phyloP scores from a whole-genome alignment of 2,329 filamentous ascomycete species.

The Apiospora kogelbergensis region DNA sequence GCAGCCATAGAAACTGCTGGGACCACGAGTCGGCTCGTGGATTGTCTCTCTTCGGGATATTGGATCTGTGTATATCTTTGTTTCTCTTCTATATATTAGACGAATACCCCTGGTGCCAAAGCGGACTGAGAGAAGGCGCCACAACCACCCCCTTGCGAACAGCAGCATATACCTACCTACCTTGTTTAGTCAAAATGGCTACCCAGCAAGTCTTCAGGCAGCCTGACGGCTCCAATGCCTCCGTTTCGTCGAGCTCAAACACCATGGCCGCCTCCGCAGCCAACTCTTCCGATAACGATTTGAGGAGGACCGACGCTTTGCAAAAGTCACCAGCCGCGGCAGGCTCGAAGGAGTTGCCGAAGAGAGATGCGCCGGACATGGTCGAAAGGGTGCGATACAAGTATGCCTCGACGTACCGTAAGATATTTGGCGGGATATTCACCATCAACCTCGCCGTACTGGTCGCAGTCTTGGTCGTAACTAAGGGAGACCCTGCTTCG shows the following conservation, averaged over 20 bases:
- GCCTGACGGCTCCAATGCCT: background rate
- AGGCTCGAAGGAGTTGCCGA: background rate
- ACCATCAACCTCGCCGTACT: background rate
- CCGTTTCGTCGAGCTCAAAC: background rate
- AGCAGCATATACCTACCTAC: background rate
- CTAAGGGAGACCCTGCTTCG: background rate
- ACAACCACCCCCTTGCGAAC: background rate
- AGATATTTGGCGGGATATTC: background rate
- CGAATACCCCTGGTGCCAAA: background rate
- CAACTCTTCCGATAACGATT: background rate
- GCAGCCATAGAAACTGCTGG: background rate
- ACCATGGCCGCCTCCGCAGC: background rate
- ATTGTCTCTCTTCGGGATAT: background rate
- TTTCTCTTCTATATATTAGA: background rate
- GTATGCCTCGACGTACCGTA: background rate
- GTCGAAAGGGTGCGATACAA: background rate
- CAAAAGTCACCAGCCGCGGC: background rate
- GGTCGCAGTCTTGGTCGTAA: background rate
- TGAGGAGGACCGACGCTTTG: background rate
- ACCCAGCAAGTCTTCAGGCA: background rate
- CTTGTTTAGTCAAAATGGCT: background rate
- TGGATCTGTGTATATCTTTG: background rate
- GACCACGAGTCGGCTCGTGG: background rate
- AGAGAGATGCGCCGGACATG: background rate
- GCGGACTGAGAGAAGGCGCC: background rate